Conservation (phyloP, 169 alveolate species). For the Plasmodium reichenowi region DNA sequence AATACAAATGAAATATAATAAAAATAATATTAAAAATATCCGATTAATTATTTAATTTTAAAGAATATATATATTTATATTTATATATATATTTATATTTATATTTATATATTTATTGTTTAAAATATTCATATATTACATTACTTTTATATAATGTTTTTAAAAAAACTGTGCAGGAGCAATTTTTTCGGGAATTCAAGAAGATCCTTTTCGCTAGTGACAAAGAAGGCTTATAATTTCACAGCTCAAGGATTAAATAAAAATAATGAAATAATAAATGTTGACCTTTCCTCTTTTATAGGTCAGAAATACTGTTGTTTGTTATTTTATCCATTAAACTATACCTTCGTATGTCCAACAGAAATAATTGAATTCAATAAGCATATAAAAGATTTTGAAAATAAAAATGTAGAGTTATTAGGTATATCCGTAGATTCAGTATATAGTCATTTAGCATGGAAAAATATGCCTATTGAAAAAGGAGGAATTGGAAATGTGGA, state of each 20-base stretch:
- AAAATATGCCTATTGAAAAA: conserved; percentile 79
- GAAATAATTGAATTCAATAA: conserved; percentile 86
- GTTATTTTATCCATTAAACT: conserved; percentile 87
- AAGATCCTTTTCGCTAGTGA: conserved; percentile 76
- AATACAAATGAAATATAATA: too few species aligned
- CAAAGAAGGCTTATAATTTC: conserved; percentile 79
- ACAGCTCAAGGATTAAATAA: conserved; percentile 79
- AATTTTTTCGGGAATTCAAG: conserved; percentile 11
- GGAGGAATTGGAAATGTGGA: conserved; percentile 84
- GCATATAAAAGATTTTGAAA: conserved; percentile 80
- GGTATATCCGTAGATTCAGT: conserved; percentile 88
- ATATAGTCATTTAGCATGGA: conserved; percentile 87
- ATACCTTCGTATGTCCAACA: conserved; percentile 88
- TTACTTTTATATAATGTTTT: neutral
- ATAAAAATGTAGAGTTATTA: conserved; percentile 81
- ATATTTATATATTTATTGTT: too few species aligned
- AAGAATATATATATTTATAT: too few species aligned
- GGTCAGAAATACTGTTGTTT: conserved; percentile 81
- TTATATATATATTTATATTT: too few species aligned
- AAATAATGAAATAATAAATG: conserved; percentile 77
- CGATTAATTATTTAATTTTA: too few species aligned
- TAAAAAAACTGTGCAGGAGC: conserved; percentile 7
- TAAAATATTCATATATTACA: too few species aligned
- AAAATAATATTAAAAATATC: too few species aligned
- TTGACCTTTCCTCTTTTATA: conserved; percentile 78